A percentile compares a stretch with the other conserved stretches of the same genome.
These are phyloP conservation scores for Hsuehochloa calcarea DNA, from an alignment of 176 grass and related monocot genomes.

Conservation along the genomic window DNA sequence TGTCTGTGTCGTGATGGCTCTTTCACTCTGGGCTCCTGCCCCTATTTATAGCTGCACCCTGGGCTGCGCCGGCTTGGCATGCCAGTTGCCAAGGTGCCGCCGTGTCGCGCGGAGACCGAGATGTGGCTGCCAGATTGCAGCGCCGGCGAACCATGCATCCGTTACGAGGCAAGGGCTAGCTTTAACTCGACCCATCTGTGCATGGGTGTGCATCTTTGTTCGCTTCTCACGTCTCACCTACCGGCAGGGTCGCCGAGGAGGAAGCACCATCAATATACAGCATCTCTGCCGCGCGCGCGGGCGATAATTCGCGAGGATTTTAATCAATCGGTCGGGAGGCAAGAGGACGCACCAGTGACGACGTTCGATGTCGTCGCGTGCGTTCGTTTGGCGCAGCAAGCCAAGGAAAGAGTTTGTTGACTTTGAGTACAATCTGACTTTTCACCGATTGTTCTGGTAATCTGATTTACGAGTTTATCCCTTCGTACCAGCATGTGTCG, in stretches of 20 bases:
- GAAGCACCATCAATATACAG: conserved; percentile 17
- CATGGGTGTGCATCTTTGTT: background rate
- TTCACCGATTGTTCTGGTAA: too few relatives aligned
- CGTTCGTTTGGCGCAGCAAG: background rate
- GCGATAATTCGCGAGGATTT: background rate
- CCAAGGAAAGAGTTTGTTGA: background rate
- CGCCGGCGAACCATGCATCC: background rate
- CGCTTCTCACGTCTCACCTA: conserved; percentile 7
- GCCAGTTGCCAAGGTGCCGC: background rate
- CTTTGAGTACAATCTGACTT: too few relatives aligned
- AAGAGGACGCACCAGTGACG: background rate
- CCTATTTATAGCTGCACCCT: background rate
- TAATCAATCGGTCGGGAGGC: background rate
- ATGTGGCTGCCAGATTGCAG: conserved; percentile 1
- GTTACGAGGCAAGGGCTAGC: background rate
- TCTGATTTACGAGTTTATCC: too few relatives aligned
- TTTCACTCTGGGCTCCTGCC: background rate
- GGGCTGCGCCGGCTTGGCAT: conserved; percentile 10
- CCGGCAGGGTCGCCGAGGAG: background rate
- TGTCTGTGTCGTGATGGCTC: background rate
- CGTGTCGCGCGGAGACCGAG: background rate
- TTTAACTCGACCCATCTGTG: background rate
- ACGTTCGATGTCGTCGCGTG: too few relatives aligned
- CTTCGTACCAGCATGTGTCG: too few relatives aligned
- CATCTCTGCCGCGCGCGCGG: background rate